A percentile compares a stretch with the other conserved stretches of the same genome.
phyloP scores from a whole-genome alignment of 176 grass and related monocot genomes.

The sorghum (Sorghum bicolor) region Sorghum_bicolor_NCBIv3 NC_012870.2:76785001-76785500 shows the following conservation, averaged over 20 bases:
- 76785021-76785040: slow-evolving; percentile 18
- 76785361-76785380: slow-evolving; percentile 9
- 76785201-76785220: slow-evolving; percentile 13
- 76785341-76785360: slow-evolving; percentile 1
- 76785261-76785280: neutral
- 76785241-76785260: slow-evolving; percentile 17
- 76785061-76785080: slow-evolving; percentile 21
- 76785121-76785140: neutral
- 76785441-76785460: neutral
- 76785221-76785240: slow-evolving; percentile 11
- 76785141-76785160: neutral
- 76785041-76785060: neutral
- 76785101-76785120: slow-evolving; percentile 13
- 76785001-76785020: slow-evolving; percentile 9
- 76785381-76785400: neutral
- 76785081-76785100: slow-evolving; percentile 5
- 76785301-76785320: neutral
- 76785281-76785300: slow-evolving; percentile 1
- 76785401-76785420: neutral
- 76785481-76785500: slow-evolving; percentile 6
- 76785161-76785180: neutral
- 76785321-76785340: slow-evolving; percentile 6
- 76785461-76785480: neutral
- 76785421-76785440: neutral
- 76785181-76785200: slow-evolving; percentile 19